These are phyloP conservation scores for Termitomyces sp. DNA, from an alignment of 768 basidiomycete species.

Conservation along the genomic window DNA sequence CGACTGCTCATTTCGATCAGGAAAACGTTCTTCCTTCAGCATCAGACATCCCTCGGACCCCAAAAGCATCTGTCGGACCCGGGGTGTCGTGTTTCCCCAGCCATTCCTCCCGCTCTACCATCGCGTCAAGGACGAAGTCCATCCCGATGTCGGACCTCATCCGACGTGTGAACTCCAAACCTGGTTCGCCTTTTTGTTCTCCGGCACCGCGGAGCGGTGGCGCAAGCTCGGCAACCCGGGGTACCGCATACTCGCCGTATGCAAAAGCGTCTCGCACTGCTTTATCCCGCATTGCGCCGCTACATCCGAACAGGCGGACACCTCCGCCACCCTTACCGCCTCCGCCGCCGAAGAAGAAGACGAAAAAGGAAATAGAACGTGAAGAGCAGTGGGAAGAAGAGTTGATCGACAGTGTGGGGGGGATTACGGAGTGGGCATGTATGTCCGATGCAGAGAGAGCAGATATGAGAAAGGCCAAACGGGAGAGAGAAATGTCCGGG, in stretches of 20 bases:
- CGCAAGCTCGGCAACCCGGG: conserved; percentile 14
- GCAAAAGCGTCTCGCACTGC: conserved; percentile 57
- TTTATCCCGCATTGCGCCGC: conserved; percentile 65
- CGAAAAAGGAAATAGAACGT: conserved; percentile 68
- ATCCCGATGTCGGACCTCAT: conserved; percentile 76
- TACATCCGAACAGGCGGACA: conserved; percentile 67
- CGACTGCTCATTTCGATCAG: conserved; percentile 11
- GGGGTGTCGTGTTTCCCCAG: conserved; percentile 13
- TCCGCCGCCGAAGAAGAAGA: conserved; percentile 69
- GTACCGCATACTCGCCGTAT: conserved; percentile 54
- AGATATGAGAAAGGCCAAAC: conserved; percentile 51
- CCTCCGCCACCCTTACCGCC: conserved; percentile 71
- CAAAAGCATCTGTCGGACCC: conserved; percentile 8
- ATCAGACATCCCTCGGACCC: conserved; percentile 3
- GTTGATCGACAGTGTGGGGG: conserved; percentile 65
- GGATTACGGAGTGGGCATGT: conserved; percentile 50
- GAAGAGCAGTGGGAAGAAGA: conserved; percentile 83
- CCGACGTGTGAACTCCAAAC: conserved; percentile 60
- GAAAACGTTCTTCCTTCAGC: conserved; percentile 20
- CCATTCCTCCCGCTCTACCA: conserved; percentile 34
- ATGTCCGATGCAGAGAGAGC: conserved; percentile 46
- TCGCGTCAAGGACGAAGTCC: conserved; percentile 42
- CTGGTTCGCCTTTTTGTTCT: conserved; percentile 52
- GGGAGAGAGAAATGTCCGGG: conserved; percentile 55
- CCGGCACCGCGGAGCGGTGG: conserved; percentile 17